Base-by-base conservation (phyloP, 208 protist species). In the Trypanosoma cruzi region DNA sequence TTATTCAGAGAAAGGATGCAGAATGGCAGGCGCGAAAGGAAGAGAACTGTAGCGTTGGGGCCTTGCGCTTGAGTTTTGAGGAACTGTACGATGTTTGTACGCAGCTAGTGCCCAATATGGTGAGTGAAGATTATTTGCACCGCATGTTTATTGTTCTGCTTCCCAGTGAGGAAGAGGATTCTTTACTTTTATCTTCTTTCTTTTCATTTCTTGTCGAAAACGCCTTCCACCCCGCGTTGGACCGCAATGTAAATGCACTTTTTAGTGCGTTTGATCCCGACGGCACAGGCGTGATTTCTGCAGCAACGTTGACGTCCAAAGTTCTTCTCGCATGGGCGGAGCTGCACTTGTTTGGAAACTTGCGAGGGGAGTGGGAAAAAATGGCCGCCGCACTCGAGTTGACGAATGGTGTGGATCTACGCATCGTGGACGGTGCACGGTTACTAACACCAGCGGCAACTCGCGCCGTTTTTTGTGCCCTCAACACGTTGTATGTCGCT, bases 251-350 rank as follows among this genome's bases (percentile, higher is more conserved):
- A 31, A 53, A 42, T 1, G 80, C 81, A 24, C 73, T 94, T 54
- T 92, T 94, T 49, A 69, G 53, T 20, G 82, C 82, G 37, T 94
- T 94, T 59, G 89, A 90, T 56, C 48, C 68, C 1, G 82, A 88
- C 0, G 36, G 61, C 18, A 66, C 71, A 7, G 84, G 79, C 0
- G 55, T 78, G 4, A 82, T 94, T 11, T 80, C 86, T 1, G 53
- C 75, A 14, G 81, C 85, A 52, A 79, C 73, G 50, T 64, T 94
- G 29, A 74, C 75, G 22, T 65, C 81, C 14, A 48, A 64, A 20
- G 79, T 88, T 13, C 6, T 94, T 18, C 13, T 26, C 24, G 86
- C 83, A 11, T 94, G 86, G 83, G 83, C 89, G 4, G 76, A 84
- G 59, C 57, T 81, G 42, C 80, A 81, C 74, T 82, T 86, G 2